Percentiles rank a stretch among this genome's conserved stretches.
These are phyloP conservation scores for Euphorbia pulcherrima DNA, from an alignment of 345 rosid genomes.

Conservation along the genomic window DNA sequence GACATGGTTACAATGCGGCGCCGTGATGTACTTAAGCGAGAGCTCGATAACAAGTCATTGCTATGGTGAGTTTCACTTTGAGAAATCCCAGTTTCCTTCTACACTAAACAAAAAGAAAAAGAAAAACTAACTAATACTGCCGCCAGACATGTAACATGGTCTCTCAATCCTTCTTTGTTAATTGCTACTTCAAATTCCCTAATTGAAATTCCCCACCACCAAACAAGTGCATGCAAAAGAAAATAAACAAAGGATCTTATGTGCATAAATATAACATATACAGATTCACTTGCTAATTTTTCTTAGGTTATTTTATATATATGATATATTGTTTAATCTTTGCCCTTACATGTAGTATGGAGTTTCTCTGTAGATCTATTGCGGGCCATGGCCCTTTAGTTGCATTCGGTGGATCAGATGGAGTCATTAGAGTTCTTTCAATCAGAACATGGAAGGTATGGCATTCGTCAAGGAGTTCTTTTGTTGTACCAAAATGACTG, in stretches of 20 bases:
- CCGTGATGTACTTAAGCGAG: slow-evolving; percentile 93
- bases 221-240: neutral
- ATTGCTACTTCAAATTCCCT: neutral
- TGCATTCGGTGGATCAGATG: slow-evolving; percentile 98
- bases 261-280: neutral
- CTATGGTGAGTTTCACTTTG: slow-evolving; percentile 54
- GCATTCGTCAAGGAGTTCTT: slow-evolving; percentile 9
- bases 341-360: slow-evolving; percentile 62
- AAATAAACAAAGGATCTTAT: neutral
- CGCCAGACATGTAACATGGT: neutral
- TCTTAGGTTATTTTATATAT: slow-evolving; percentile 14
- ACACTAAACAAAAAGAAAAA: neutral
- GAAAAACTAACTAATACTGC: neutral
- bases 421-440: slow-evolving; percentile 96
- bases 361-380: slow-evolving; percentile 73
- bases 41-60: slow-evolving; percentile 88
- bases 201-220: neutral
- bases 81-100: slow-evolving; percentile 3
- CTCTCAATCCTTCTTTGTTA: neutral
- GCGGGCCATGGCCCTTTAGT: slow-evolving; percentile 93
- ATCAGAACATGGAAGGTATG: slow-evolving; percentile 99
- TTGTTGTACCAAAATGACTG: slow-evolving; percentile 18
- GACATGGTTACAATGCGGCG: slow-evolving; percentile 98
- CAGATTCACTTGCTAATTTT: neutral
- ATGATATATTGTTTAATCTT: slow-evolving; percentile 4